Conservation (phyloP, 352 stramenopile genomes). For the Detonula confervacea region DNA sequence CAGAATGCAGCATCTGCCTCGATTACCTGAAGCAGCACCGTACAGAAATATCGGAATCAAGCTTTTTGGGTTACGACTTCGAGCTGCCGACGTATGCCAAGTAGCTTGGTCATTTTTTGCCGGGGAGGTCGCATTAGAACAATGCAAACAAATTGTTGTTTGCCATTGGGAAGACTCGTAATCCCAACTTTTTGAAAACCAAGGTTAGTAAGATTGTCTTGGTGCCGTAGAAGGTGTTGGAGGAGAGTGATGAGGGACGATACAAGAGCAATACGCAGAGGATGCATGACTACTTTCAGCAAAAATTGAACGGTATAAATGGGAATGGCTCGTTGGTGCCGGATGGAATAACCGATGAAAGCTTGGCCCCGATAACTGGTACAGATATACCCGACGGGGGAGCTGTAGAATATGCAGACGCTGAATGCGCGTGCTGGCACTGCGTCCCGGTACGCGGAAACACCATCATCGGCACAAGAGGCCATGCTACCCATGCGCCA, state of each 20-base stretch:
- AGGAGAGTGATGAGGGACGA: conserved; percentile 52
- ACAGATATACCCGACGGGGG: conserved; percentile 19
- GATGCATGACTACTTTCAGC: conserved; percentile 9
- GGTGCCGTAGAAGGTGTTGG: conserved; percentile 63
- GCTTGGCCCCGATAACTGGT: conserved; percentile 20
- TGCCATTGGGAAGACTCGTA: conserved; percentile 71
- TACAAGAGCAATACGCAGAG: conserved; percentile 26
- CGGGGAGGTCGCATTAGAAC: conserved; percentile 67
- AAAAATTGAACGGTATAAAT: conserved; percentile 4
- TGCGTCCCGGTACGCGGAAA: conserved; percentile 81
- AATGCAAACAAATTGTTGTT: conserved; percentile 74
- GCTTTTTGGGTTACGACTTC: conserved; percentile 63
- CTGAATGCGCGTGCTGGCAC: conserved; percentile 68
- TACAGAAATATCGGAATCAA: conserved; percentile 61
- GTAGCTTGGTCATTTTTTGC: conserved; percentile 64
- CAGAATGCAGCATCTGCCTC: conserved; percentile 75
- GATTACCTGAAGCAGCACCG: conserved; percentile 71
- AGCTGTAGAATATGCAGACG: conserved; percentile 65
- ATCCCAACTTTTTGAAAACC: conserved; percentile 65
- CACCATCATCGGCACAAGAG: conserved; percentile 76
- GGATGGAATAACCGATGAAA: neutral
- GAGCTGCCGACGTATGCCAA: conserved; percentile 54
- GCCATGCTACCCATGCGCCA: conserved; percentile 34
- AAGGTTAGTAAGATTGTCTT: conserved; percentile 80
- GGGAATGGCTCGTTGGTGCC: neutral